Evolutionary conservation across 257 asterid species (phyloP).

Genomic region (Echites panduratus): DNA sequence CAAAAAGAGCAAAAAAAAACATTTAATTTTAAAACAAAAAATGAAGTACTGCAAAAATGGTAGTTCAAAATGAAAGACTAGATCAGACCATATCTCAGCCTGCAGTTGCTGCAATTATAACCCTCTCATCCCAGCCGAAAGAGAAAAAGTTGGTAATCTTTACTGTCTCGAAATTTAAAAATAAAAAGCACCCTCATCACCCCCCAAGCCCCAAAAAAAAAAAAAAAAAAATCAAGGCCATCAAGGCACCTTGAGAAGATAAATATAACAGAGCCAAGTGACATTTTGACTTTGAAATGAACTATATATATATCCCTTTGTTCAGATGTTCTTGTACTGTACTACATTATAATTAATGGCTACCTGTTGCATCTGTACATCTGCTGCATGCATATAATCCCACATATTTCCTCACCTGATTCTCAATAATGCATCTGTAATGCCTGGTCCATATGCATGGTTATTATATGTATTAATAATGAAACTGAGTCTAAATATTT

Average conservation of each 20-base stretch:
- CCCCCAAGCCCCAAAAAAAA: too few species aligned
- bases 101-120: constrained; percentile 14
- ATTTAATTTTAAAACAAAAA: too few species aligned
- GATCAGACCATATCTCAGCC: too few species aligned
- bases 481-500: too few species aligned
- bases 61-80: too few species aligned
- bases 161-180: neutral
- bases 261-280: constrained; percentile 12
- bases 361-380: neutral
- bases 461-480: too few species aligned
- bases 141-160: neutral
- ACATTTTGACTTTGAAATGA: constrained; percentile 7
- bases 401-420: neutral
- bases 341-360: constrained; percentile 9
- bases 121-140: constrained; percentile 17
- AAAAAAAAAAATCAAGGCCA: neutral
- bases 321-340: neutral
- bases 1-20: too few species aligned
- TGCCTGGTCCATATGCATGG: too few species aligned
- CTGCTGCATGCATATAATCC: neutral
- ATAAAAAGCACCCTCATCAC: too few species aligned
- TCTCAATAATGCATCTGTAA: too few species aligned
- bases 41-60: too few species aligned
- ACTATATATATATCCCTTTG: neutral
- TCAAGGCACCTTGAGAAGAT: constrained; percentile 10